Conservation (phyloP, 768 basidiomycete species). For the Trametes sanguinea region DNA sequence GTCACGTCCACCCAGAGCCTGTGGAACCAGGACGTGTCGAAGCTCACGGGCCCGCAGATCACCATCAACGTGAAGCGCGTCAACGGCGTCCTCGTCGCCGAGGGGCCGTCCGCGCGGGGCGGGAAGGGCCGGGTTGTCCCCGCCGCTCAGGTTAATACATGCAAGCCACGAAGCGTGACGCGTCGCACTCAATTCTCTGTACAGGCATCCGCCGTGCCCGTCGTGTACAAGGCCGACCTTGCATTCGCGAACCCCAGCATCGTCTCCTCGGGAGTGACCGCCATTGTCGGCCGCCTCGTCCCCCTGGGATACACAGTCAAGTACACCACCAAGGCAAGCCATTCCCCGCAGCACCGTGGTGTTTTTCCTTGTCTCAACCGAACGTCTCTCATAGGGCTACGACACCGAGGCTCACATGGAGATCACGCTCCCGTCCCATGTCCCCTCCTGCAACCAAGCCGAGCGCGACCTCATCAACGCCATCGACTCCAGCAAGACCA, state of each 20-base stretch:
- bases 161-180: too few species aligned
- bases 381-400: neutral
- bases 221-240: constrained; percentile 2
- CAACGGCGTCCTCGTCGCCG: neutral
- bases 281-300: neutral
- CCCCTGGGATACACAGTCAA: neutral
- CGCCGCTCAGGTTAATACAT: too few species aligned
- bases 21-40: too few species aligned
- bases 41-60: neutral
- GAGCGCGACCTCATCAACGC: neutral
- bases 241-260: neutral
- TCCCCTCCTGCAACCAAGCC: neutral
- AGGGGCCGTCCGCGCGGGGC: neutral
- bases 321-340: neutral
- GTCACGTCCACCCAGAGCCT: neutral
- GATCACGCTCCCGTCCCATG: neutral
- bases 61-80: neutral
- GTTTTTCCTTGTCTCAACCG: too few species aligned
- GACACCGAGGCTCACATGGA: neutral
- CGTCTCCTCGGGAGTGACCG: neutral
- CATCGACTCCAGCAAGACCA: neutral
- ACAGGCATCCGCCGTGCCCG: too few species aligned
- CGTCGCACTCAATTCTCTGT: too few species aligned
- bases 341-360: neutral
- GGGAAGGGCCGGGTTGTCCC: too few species aligned